Conservation (phyloP, 1,284 basidiomycete species). For the Cerrena zonata region DNA sequence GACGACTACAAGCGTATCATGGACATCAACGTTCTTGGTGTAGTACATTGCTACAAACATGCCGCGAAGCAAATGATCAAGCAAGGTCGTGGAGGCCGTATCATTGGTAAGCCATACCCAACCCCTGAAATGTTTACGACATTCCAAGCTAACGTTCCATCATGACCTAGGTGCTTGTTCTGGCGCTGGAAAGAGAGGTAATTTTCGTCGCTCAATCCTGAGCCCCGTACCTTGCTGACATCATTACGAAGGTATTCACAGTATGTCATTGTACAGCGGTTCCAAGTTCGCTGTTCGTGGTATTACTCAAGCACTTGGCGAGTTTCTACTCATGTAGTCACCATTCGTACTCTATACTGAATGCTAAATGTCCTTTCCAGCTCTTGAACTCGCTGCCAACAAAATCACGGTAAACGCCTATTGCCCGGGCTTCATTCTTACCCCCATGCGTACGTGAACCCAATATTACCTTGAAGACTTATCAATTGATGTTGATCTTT, state of each 20-base stretch:
- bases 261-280: conserved; percentile 10
- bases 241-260: conserved; percentile 2
- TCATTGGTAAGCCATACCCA: conserved; percentile 24
- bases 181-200: conserved; percentile 5
- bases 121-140: neutral
- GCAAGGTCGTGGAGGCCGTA: conserved; percentile 25
- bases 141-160: neutral
- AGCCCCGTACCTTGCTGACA: neutral
- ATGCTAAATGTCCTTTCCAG: conserved; percentile 6
- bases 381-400: conserved; percentile 15
- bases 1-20: conserved; percentile 18
- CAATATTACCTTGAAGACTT: too few species aligned
- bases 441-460: conserved; percentile 15
- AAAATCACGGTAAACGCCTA: conserved; percentile 25
- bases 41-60: conserved; percentile 25
- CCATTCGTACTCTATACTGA: neutral
- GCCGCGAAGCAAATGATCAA: conserved; percentile 24
- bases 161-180: conserved; percentile 4
- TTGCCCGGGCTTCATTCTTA: conserved; percentile 21
- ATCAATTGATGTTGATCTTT: too few species aligned
- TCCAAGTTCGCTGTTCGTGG: conserved; percentile 27
- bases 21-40: conserved; percentile 22
- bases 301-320: conserved; percentile 22
- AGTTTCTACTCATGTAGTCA: neutral
- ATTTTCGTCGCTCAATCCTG: neutral